Base-by-base conservation (phyloP, 2,329 filamentous ascomycete genomes). In the Neobulgaria alba region DNA sequence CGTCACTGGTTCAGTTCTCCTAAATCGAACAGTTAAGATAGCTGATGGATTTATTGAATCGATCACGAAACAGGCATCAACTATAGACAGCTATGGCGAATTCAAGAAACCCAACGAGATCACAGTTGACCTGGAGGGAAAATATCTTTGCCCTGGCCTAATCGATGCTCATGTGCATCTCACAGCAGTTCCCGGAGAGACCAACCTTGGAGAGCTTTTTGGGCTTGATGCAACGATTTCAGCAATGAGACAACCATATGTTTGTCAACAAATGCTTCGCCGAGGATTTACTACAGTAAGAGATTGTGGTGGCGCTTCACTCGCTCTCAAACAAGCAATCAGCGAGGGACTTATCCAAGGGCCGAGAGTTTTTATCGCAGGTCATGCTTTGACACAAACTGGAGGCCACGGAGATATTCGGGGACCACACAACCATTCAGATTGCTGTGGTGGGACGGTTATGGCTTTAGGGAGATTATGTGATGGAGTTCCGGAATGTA, bases 281-380 rank as follows among this genome's bases (percentile, higher is more conserved):
- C 66, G 74, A 14, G 75, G 76, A 1, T 79, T 78, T 58, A 79
- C 76, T 1, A 71, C 64, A 2, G 64, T 74, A 2, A 66, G 76
- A 3, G 75, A 80, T 52, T 74, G 69, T 23, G 75, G 74, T 1
- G 76, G 76, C 3, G 74, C 75, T 1, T 62, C 63, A 0, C 57
- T 71, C 0, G 70, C 74, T 1, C 60, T 80, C 14, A 73, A 72
- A 47, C 64, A 78, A 48, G 73, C 75, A 1, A 63, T 79, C 12
- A 65, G 63, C 1, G 72, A 79, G n/a, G 67, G 68, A 2, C 63
- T 77, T 0, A 65, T 73, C 29, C 66, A 67, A 1, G 75, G 74
- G 0, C 76, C 75, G 0, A 58, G 73, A 9, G 53, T 79, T 3
- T 75, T 77, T 55, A 72, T 75, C 19, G 63, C 71, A 1, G 69